Evolutionary conservation across 768 basidiomycete species (phyloP).

Genomic region (Boletus pseudopeckii): DNA sequence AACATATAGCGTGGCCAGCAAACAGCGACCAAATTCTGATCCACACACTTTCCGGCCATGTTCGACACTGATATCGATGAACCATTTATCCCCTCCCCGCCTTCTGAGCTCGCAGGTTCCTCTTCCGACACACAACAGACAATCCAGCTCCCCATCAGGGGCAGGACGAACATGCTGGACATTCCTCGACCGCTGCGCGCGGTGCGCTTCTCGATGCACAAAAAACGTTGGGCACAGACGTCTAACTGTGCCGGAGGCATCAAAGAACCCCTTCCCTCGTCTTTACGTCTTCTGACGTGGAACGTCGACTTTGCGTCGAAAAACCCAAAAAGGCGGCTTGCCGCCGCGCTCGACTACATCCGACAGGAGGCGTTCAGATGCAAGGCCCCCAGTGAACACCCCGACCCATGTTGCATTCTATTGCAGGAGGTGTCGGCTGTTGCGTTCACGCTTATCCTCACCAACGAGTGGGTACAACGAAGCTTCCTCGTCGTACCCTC

Average conservation of each 20-base stretch:
- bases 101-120: slow-evolving; percentile 23
- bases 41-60: slow-evolving; percentile 18
- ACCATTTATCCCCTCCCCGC: slow-evolving; percentile 29
- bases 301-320: slow-evolving; percentile 55
- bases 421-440: slow-evolving; percentile 60
- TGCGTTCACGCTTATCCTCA: slow-evolving; percentile 48
- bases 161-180: slow-evolving; percentile 21
- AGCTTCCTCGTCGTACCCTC: slow-evolving; percentile 60
- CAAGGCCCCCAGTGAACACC: slow-evolving; percentile 39
- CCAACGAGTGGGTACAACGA: slow-evolving; percentile 58
- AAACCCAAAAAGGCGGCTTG: slow-evolving; percentile 42
- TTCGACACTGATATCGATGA: slow-evolving; percentile 29
- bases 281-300: slow-evolving; percentile 64
- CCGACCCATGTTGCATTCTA: slow-evolving; percentile 59
- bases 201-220: slow-evolving; percentile 33
- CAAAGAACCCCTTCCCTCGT: slow-evolving; percentile 38
- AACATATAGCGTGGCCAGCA: slow-evolving; percentile 8
- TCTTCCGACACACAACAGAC: slow-evolving; percentile 30
- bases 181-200: slow-evolving; percentile 29
- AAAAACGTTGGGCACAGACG: slow-evolving; percentile 32
- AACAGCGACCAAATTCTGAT: slow-evolving; percentile 5
- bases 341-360: slow-evolving; percentile 50
- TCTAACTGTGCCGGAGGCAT: slow-evolving; percentile 35
- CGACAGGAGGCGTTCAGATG: slow-evolving; percentile 50
- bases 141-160: slow-evolving; percentile 12